Evolutionary conservation across 2,329 filamentous ascomycete species (phyloP).

Genomic region (Penicillium sp.): DNA sequence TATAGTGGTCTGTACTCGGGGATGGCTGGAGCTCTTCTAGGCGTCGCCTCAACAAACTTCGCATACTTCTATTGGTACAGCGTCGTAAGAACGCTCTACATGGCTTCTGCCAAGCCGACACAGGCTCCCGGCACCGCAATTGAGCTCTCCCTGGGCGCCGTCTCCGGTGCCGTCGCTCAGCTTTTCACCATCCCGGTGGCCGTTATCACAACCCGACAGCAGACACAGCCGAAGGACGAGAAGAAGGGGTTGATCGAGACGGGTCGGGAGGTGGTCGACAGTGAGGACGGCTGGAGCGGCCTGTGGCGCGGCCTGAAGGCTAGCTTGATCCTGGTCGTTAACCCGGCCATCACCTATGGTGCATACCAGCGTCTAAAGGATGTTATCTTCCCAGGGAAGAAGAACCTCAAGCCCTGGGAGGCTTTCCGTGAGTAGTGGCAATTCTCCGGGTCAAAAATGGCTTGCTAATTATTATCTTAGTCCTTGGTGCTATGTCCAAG

Average conservation of each 20-base stretch:
- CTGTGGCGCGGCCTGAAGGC: conserved; percentile 17
- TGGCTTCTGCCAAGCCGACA: conserved; percentile 56
- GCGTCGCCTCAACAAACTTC: conserved; percentile 96
- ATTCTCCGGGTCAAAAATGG: background rate
- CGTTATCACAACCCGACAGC: conserved; percentile 92
- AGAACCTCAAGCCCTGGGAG: conserved; percentile 74
- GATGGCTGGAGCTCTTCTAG: conserved; percentile 79
- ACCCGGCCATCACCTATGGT: conserved; percentile 76
- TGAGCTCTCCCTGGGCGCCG: conserved; percentile 80
- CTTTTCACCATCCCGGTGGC: conserved; percentile 95
- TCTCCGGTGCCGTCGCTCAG: conserved; percentile 87
- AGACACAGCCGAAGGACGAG: conserved; percentile 82
- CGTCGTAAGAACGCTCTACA: conserved; percentile 76
- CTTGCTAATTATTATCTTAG: conserved; percentile 45
- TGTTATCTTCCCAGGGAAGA: conserved; percentile 71
- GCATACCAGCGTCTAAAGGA: conserved; percentile 88
- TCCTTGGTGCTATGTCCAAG: conserved; percentile 91
- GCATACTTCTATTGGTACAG: conserved; percentile 99
- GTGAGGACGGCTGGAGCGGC: conserved; percentile 72
- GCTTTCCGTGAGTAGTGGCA: conserved; percentile 73
- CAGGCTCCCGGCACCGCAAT: conserved; percentile 71
- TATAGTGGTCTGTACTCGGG: conserved; percentile 81
- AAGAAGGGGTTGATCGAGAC: conserved; percentile 85
- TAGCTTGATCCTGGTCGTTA: conserved; percentile 19
- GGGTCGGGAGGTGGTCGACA: conserved; percentile 80